Conservation (phyloP, 1,284 basidiomycete species). For the Cryptococcus jaspeensis region DNA sequence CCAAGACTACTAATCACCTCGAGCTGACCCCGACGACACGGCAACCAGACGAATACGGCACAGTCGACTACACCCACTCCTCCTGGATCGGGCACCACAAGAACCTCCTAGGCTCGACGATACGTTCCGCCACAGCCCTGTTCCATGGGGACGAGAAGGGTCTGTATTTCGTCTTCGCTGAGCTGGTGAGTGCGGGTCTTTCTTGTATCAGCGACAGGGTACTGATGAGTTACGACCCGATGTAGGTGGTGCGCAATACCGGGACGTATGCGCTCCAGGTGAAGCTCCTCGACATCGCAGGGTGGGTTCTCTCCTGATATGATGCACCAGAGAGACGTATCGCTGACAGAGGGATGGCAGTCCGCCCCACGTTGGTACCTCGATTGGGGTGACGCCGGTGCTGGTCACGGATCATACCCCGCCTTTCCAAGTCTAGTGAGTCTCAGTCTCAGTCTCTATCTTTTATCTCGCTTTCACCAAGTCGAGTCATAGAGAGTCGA, state of each 20-base stretch:
- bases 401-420: conserved; percentile 5
- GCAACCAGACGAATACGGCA: too few species aligned
- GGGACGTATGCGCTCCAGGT: conserved; percentile 10
- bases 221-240: too few species aligned
- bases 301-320: conserved; percentile 1
- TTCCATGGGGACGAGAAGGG: conserved; percentile 4
- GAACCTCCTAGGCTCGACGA: conserved; percentile 11
- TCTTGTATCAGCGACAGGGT: too few species aligned
- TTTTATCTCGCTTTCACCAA: too few species aligned
- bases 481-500: neutral
- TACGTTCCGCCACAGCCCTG: conserved; percentile 1
- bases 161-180: conserved; percentile 13
- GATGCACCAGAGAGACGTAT: neutral
- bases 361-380: conserved; percentile 13
- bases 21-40: neutral
- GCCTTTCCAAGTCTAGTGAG: conserved; percentile 12
- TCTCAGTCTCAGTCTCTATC: too few species aligned
- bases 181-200: too few species aligned
- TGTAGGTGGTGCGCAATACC: conserved; percentile 12
- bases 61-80: neutral
- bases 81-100: neutral
- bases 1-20: neutral
- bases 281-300: conserved; percentile 12
- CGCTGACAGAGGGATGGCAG: conserved; percentile 5
- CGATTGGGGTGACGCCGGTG: conserved; percentile 13